phyloP scores from a whole-genome alignment of 108 stramenopile genomes.

The Cyclostephanos tholiformis region DNA sequence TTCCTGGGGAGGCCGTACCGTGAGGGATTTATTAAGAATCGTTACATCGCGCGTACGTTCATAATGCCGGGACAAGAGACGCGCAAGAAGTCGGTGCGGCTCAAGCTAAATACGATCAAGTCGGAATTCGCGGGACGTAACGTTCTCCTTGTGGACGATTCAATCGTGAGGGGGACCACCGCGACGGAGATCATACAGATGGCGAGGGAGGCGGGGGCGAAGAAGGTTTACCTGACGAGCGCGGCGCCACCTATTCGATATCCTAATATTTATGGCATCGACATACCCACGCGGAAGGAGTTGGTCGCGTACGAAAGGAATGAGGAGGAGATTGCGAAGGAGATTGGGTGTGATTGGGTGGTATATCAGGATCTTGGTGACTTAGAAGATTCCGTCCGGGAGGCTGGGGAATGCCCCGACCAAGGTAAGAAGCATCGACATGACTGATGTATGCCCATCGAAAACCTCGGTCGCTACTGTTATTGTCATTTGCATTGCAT shows the following conservation, averaged over 20 bases:
- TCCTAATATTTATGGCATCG: slow-evolving; percentile 98
- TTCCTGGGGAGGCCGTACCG: slow-evolving; percentile 87
- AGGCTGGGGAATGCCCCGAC: slow-evolving; percentile 33
- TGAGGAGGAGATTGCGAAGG: slow-evolving; percentile 85
- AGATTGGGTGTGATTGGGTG: slow-evolving; percentile 94
- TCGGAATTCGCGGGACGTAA: slow-evolving; percentile 88
- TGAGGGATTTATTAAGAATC: slow-evolving; percentile 99
- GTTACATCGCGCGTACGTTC: slow-evolving; percentile 99
- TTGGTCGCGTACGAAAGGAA: slow-evolving; percentile 92
- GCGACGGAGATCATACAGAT: slow-evolving; percentile 96
- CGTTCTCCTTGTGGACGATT: slow-evolving; percentile 97
- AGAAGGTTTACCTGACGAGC: slow-evolving; percentile 92
- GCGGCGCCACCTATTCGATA: slow-evolving; percentile 98
- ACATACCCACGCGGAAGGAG: slow-evolving; percentile 96
- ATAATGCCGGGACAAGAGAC: slow-evolving; percentile 99
- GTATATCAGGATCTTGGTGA: slow-evolving; percentile 57
- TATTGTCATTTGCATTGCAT: background rate
- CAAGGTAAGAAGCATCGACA: slow-evolving; percentile 9
- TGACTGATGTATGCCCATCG: background rate
- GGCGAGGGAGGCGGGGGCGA: slow-evolving; percentile 98
- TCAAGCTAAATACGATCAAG: slow-evolving; percentile 98
- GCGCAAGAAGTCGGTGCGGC: slow-evolving; percentile 95
- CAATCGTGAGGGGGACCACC: slow-evolving; percentile 97
- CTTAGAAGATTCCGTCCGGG: slow-evolving; percentile 74
- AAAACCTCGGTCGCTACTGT: background rate